A percentile compares a stretch with the other conserved stretches of the same genome.
These are phyloP conservation scores for Calonectria fujianensis DNA, from an alignment of 2,329 filamentous ascomycete species.

Conservation along the genomic window DNA sequence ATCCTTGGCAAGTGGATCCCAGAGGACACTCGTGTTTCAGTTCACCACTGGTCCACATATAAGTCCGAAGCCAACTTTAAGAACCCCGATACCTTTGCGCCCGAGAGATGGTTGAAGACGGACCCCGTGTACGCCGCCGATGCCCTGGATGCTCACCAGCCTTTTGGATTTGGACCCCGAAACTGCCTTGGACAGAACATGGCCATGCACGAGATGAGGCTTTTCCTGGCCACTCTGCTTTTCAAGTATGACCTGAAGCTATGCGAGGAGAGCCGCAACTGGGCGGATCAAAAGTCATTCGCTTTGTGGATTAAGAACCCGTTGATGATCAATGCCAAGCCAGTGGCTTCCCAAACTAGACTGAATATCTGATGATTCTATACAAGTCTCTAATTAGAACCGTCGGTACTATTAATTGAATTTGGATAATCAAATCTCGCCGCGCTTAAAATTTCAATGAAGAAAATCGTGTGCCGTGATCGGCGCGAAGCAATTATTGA, in stretches of 20 bases:
- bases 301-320: constrained; percentile 6
- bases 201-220: constrained; percentile 30
- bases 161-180: constrained; percentile 26
- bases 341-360: background rate
- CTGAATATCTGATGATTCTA: background rate
- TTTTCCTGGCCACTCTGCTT: constrained; percentile 18
- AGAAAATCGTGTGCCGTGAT: background rate
- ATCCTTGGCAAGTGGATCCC: constrained; percentile 16
- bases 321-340: background rate
- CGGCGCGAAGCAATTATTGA: background rate
- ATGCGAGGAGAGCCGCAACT: background rate
- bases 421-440: background rate
- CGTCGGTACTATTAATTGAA: background rate
- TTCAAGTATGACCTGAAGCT: constrained; percentile 17
- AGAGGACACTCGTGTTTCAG: constrained; percentile 12
- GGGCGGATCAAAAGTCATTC: constrained; percentile 9
- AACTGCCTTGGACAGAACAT: constrained; percentile 31
- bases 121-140: background rate
- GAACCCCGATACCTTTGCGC: constrained; percentile 6
- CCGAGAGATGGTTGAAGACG: constrained; percentile 8
- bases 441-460: background rate
- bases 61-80: constrained; percentile 3
- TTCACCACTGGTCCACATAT: constrained; percentile 18
- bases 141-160: constrained; percentile 14
- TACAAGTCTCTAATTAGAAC: background rate